Percentiles rank a stretch among this genome's conserved stretches.
phyloP scores from a whole-genome alignment of 202 grass and related monocot species.

The Eragrostis tef region DNA sequence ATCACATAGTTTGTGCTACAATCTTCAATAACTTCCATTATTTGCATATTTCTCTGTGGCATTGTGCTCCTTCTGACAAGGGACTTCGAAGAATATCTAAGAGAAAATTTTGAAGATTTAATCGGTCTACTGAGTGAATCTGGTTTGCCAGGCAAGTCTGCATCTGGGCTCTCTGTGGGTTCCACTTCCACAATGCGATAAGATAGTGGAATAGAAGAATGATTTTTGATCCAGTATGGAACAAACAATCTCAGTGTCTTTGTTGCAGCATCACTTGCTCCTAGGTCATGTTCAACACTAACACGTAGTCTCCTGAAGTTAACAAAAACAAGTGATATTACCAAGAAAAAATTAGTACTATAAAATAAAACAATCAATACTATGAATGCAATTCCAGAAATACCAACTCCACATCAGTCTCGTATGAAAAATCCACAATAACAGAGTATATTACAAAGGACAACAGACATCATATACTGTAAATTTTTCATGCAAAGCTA shows the following conservation, averaged over 20 bases:
- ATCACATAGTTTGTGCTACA: conserved; percentile 74
- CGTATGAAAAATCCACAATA: conserved; percentile 11
- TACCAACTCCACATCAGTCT: conserved; percentile 10
- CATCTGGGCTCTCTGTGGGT: conserved; percentile 68
- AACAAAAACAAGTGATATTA: conserved; percentile 36
- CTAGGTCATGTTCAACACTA: conserved; percentile 91
- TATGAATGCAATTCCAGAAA: conserved; percentile 33
- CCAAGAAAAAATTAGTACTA: conserved; percentile 10
- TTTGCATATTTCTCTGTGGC: conserved; percentile 67
- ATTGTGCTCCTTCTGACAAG: conserved; percentile 64
- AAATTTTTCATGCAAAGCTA: neutral
- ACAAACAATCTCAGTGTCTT: conserved; percentile 96
- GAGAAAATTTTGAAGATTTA: conserved; percentile 90
- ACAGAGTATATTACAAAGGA: neutral
- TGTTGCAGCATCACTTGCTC: conserved; percentile 82
- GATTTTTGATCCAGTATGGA: conserved; percentile 97
- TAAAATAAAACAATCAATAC: conserved; percentile 2
- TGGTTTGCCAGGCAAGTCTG: conserved; percentile 62
- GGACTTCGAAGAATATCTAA: conserved; percentile 88
- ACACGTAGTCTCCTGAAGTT: conserved; percentile 75
- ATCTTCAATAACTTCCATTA: conserved; percentile 88
- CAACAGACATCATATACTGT: neutral
- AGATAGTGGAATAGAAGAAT: conserved; percentile 71
- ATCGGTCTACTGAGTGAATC: conserved; percentile 71
- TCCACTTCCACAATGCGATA: conserved; percentile 88